These are phyloP conservation scores for Orbilia oligospora DNA, from an alignment of 2,329 filamentous ascomycete species.

Conservation along the genomic window DNA sequence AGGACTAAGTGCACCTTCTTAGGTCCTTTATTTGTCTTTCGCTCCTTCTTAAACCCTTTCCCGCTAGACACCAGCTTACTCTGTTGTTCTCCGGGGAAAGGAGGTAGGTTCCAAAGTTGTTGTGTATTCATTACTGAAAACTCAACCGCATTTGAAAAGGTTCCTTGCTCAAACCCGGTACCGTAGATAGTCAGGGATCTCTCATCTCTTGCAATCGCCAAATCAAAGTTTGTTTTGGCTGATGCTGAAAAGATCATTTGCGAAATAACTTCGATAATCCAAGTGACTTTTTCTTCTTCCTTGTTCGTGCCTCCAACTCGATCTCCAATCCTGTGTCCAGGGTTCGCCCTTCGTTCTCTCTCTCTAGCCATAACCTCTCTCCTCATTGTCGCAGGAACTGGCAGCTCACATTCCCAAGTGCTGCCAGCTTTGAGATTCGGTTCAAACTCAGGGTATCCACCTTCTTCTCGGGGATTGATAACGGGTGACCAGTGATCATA, in stretches of 20 bases:
- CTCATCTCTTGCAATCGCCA: constrained; percentile 87
- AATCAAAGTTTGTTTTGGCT: constrained; percentile 88
- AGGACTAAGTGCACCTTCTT: constrained; percentile 92
- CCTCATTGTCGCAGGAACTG: constrained; percentile 83
- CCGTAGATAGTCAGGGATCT: constrained; percentile 74
- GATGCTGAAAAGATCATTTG: constrained; percentile 95
- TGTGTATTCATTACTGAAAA: constrained; percentile 89
- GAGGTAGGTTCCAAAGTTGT: constrained; percentile 91
- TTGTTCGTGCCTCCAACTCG: constrained; percentile 61
- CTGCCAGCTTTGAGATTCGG: constrained; percentile 96
- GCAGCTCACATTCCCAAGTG: constrained; percentile 83
- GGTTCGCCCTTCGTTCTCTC: constrained; percentile 40
- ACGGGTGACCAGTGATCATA: constrained; percentile 62
- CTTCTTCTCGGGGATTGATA: constrained; percentile 74
- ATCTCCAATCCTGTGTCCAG: constrained; percentile 42
- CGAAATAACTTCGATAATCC: constrained; percentile 91
- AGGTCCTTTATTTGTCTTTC: constrained; percentile 70
- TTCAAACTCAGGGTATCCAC: constrained; percentile 81
- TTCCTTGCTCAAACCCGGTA: constrained; percentile 48
- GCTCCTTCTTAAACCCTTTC: constrained; percentile 32
- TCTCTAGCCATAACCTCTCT: constrained; percentile 66
- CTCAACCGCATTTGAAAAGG: constrained; percentile 82
- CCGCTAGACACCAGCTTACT: constrained; percentile 52
- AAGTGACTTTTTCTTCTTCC: constrained; percentile 76
- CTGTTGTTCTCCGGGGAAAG: constrained; percentile 76